Evolutionary conservation across 345 rosid genomes (phyloP).

Genomic region (Salix viminalis): DNA sequence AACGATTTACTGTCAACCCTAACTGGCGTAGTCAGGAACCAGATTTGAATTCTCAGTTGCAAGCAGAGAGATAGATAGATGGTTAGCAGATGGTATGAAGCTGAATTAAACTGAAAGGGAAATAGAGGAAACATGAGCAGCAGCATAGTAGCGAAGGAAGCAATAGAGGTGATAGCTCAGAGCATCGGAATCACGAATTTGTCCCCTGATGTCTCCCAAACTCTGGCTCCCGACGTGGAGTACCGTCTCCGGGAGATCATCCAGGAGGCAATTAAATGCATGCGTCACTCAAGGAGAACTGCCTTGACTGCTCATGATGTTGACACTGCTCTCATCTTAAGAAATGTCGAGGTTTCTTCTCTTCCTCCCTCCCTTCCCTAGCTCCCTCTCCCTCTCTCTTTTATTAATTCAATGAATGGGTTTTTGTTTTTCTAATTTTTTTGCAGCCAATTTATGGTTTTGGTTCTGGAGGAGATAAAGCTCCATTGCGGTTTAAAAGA

Average conservation of each 20-base stretch:
- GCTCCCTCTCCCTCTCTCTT: too few species aligned
- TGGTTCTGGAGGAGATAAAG: conserved; percentile 35
- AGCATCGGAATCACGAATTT: conserved; percentile 68
- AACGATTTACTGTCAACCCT: too few species aligned
- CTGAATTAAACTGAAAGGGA: too few species aligned
- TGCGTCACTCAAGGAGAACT: conserved; percentile 80
- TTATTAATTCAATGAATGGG: background rate
- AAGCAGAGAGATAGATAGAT: too few species aligned
- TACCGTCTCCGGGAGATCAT: conserved; percentile 78
- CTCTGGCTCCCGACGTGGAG: conserved; percentile 79
- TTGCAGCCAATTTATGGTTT: conserved; percentile 67
- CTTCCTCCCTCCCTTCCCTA: background rate
- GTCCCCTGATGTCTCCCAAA: conserved; percentile 59
- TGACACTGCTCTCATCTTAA: conserved; percentile 63
- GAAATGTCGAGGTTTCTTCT: conserved; percentile 65
- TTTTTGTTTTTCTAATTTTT: background rate
- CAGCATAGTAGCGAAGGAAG: conserved; percentile 59
- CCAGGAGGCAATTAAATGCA: conserved; percentile 94
- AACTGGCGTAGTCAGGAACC: too few species aligned
- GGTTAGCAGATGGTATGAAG: too few species aligned
- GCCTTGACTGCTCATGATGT: conserved; percentile 62
- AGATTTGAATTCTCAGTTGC: too few species aligned
- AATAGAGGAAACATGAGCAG: too few species aligned
- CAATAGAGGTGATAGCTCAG: conserved; percentile 84
- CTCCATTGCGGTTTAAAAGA: conserved; percentile 52